These are phyloP conservation scores for Gigaspora rosea DNA, from an alignment of 192 early-diverging fungal genomes.

Conservation along the genomic window DNA sequence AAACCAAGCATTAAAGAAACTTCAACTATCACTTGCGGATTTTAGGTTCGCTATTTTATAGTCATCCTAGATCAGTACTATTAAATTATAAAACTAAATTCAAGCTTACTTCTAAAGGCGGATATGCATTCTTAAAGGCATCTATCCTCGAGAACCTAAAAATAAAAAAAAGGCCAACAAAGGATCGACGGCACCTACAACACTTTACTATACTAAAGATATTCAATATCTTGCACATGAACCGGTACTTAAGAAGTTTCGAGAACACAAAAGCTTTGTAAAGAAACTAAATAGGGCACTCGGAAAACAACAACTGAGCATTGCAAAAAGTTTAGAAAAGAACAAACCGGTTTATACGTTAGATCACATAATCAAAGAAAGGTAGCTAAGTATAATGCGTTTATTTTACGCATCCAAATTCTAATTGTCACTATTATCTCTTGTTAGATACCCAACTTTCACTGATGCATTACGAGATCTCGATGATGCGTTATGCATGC, in stretches of 20 bases:
- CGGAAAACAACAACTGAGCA: conserved; percentile 75
- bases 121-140: conserved; percentile 97
- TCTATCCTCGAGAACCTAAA: conserved; percentile 95
- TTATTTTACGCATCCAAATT: background rate
- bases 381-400: conserved; percentile 41
- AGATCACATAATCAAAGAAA: conserved; percentile 94
- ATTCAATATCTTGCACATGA: conserved; percentile 94
- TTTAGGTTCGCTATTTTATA: conserved; percentile 68
- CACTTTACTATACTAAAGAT: conserved; percentile 95
- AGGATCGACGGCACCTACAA: conserved; percentile 82
- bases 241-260: conserved; percentile 88
- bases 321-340: conserved; percentile 74
- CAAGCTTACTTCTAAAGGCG: conserved; percentile 55
- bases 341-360: conserved; percentile 83
- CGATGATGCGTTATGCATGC: conserved; percentile 97
- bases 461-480: conserved; percentile 91
- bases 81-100: background rate
- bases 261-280: conserved; percentile 88
- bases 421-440: background rate
- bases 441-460: conserved; percentile 84
- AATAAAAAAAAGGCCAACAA: conserved; percentile 93
- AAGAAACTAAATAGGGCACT: conserved; percentile 87
- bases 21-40: conserved; percentile 91
- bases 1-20: conserved; percentile 88
- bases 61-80: background rate